These are phyloP conservation scores for Candolleomyces efflorescens DNA, from an alignment of 768 basidiomycete species.

Conservation along the genomic window DNA sequence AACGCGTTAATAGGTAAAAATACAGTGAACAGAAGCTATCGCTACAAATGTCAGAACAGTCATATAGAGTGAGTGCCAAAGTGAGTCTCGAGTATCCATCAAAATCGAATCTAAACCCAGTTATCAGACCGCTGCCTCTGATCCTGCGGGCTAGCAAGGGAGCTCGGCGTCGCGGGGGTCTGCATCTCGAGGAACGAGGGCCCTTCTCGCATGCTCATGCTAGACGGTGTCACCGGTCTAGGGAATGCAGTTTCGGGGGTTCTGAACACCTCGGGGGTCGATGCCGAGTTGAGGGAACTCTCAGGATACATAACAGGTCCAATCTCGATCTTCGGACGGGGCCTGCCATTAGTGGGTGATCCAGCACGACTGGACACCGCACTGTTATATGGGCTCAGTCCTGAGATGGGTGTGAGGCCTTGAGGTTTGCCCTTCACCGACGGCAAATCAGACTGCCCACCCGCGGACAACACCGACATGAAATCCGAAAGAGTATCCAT, in stretches of 20 bases:
- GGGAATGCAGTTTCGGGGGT: neutral
- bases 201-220: neutral
- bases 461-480: neutral
- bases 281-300: neutral
- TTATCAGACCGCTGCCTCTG: neutral
- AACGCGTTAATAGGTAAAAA: no score
- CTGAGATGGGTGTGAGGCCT: neutral
- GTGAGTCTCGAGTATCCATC: no score
- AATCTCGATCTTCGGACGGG: neutral
- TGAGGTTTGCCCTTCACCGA: neutral
- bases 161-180: neutral
- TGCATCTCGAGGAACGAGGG: neutral
- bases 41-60: no score
- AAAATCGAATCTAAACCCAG: neutral
- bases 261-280: neutral
- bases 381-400: neutral
- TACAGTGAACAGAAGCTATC: no score
- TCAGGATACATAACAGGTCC: neutral
- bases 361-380: neutral
- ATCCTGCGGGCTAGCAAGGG: neutral
- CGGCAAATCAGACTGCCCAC: neutral
- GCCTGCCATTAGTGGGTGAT: neutral
- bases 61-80: no score
- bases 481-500: constrained; percentile 22
- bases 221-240: neutral